phyloP scores from a whole-genome alignment of 176 grass and related monocot genomes.

The Thinopyrum elongatum region DNA sequence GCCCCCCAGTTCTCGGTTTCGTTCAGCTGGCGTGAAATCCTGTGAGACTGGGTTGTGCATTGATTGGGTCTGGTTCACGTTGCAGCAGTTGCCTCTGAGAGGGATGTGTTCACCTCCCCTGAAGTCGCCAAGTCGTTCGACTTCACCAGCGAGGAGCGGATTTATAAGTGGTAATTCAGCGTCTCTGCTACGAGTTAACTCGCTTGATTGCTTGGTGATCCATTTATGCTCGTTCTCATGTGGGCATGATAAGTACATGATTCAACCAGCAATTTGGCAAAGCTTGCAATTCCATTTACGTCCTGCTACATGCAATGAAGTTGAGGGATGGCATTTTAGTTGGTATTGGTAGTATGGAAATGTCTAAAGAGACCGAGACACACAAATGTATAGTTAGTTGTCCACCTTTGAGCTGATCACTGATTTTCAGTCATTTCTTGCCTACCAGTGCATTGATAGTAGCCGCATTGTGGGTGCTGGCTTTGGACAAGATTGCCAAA shows the following conservation, averaged over 20 bases:
- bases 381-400: conserved; percentile 22
- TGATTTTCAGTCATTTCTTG: not conserved
- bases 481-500: conserved; percentile 42
- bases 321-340: not conserved
- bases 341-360: not conserved
- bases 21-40: not conserved
- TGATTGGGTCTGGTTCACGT: not conserved
- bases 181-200: not conserved
- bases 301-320: not conserved
- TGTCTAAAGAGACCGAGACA: not conserved
- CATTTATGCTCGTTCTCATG: not conserved
- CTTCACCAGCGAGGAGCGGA: conserved; percentile 85
- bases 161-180: conserved; percentile 86
- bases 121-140: conserved; percentile 80
- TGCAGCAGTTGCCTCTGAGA: conserved; percentile 61
- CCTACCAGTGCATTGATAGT: not conserved
- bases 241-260: not conserved
- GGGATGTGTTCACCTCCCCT: conserved; percentile 82
- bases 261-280: not conserved
- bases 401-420: conserved; percentile 31
- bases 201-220: not conserved
- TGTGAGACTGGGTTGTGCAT: not conserved
- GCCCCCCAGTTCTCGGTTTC: not conserved
- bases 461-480: not conserved
- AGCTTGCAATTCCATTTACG: not conserved